These are phyloP conservation scores for Calophaca sinica DNA, from an alignment of 306 rosid genomes.

Conservation along the genomic window DNA sequence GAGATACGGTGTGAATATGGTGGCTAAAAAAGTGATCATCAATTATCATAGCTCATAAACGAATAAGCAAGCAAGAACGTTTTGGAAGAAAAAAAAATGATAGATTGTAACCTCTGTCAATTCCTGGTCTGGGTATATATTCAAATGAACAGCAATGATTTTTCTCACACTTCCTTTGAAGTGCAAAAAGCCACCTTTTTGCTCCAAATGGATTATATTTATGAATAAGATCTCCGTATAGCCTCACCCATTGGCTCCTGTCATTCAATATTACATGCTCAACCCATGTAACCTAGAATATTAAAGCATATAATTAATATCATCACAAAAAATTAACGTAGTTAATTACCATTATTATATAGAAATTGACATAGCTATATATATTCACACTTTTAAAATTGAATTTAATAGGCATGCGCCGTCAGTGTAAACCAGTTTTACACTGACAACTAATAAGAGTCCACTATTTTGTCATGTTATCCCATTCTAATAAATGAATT, in stretches of 20 bases:
- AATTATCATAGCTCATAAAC: too few relatives aligned
- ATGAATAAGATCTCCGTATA: conserved; percentile 52
- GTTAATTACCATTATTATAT: not conserved
- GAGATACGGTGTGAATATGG: too few relatives aligned
- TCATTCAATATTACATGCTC: conserved; percentile 74
- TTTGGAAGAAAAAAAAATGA: not conserved
- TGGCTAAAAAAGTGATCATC: too few relatives aligned
- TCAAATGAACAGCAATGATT: conserved; percentile 28
- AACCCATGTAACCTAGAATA: conserved; percentile 64
- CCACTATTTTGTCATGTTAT: too few relatives aligned
- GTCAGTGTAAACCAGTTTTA: too few relatives aligned
- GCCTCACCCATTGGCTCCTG: conserved; percentile 44
- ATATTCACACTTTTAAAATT: too few relatives aligned
- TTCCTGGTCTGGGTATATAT: conserved; percentile 28
- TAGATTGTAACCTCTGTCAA: conserved; percentile 47
- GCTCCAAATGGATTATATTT: conserved; percentile 63
- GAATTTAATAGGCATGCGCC: too few relatives aligned
- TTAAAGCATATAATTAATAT: not conserved
- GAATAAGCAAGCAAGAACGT: not conserved
- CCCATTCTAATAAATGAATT: too few relatives aligned
- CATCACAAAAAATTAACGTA: too few relatives aligned
- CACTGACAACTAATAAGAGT: too few relatives aligned
- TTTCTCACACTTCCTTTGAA: conserved; percentile 68
- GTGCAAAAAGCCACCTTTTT: conserved; percentile 63
- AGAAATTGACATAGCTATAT: too few relatives aligned